A percentile compares a stretch with the other conserved stretches of the same genome.
These are phyloP conservation scores for Bretschneidera sinensis DNA, from an alignment of 345 rosid genomes.

Conservation along the genomic window DNA sequence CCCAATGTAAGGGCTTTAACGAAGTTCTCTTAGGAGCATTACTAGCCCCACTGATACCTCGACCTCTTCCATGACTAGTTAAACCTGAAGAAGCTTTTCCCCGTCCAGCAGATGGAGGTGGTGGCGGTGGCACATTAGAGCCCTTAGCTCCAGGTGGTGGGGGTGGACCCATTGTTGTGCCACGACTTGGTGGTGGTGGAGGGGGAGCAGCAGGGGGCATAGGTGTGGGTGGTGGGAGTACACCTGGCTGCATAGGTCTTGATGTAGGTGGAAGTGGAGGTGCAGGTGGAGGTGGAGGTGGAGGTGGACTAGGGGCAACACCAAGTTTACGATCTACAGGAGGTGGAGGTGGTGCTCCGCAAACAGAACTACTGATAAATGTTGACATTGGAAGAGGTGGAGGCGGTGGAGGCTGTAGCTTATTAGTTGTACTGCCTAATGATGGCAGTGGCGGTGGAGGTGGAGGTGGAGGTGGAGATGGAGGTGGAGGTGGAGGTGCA, in stretches of 20 bases:
- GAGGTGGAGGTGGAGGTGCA: constrained; percentile 22
- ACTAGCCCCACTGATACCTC: constrained; percentile 40
- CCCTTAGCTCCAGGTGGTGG: constrained; percentile 48
- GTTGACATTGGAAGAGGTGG: constrained; percentile 24
- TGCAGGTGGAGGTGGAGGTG: constrained; percentile 33
- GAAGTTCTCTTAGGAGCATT: constrained; percentile 59
- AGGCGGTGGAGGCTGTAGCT: constrained; percentile 15
- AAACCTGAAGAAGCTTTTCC: constrained; percentile 48
- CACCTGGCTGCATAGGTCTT: constrained; percentile 19
- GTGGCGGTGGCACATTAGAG: constrained; percentile 64
- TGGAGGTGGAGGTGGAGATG: constrained; percentile 21
- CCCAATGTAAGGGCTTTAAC: constrained; percentile 93
- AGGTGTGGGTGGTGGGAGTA: constrained; percentile 45
- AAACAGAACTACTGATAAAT: constrained; percentile 20
- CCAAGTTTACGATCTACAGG: constrained; percentile 17
- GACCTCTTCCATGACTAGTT: constrained; percentile 47
- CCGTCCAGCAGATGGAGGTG: constrained; percentile 62
- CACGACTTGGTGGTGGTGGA: constrained; percentile 43
- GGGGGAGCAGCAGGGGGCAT: constrained; percentile 55
- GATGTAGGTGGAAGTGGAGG: constrained; percentile 26
- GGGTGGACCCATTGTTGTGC: constrained; percentile 35
- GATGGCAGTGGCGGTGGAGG: constrained; percentile 10
- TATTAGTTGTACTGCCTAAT: neutral
- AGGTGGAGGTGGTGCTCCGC: constrained; percentile 33
- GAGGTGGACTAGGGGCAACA: constrained; percentile 29